phyloP scores from a whole-genome alignment of 75 land plant genomes.

The Picea sitchensis region DNA sequence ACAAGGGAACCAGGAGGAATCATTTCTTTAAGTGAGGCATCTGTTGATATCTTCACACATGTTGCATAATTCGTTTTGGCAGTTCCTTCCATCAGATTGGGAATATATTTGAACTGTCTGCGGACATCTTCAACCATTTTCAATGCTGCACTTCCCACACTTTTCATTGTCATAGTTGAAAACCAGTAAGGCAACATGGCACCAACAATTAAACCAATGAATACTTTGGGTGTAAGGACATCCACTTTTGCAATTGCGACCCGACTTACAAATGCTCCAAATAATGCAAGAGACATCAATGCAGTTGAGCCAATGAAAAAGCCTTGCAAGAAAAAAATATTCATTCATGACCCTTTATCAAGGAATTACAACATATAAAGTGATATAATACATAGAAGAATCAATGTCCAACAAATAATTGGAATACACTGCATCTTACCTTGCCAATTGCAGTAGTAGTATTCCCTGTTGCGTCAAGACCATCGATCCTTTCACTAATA shows the following conservation, averaged over 20 bases:
- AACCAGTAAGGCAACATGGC: slow-evolving; percentile 68
- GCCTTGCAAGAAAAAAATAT: slow-evolving; percentile 12
- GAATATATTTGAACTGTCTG: neutral
- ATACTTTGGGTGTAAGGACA: slow-evolving; percentile 45
- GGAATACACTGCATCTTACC: slow-evolving; percentile 22
- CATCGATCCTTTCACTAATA: slow-evolving; percentile 80
- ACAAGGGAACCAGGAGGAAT: slow-evolving; percentile 5
- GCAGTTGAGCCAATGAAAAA: slow-evolving; percentile 55
- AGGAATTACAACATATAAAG: neutral
- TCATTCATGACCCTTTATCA: neutral
- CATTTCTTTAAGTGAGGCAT: slow-evolving; percentile 2
- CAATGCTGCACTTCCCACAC: neutral
- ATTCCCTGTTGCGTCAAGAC: slow-evolving; percentile 88
- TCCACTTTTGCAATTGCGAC: slow-evolving; percentile 48
- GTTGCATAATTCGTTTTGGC: neutral
- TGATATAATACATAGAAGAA: neutral
- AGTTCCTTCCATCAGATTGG: neutral
- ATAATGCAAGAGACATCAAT: slow-evolving; percentile 61
- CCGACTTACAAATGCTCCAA: slow-evolving; percentile 63
- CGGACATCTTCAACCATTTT: slow-evolving; percentile 1
- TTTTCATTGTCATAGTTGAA: slow-evolving; percentile 67
- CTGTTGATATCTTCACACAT: neutral
- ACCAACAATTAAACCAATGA: slow-evolving; percentile 53
- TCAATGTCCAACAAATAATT: neutral
- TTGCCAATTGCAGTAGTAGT: slow-evolving; percentile 92